These are phyloP conservation scores for Globisporangium paroecandrum DNA, from an alignment of 352 stramenopile species.

Conservation along the genomic window DNA sequence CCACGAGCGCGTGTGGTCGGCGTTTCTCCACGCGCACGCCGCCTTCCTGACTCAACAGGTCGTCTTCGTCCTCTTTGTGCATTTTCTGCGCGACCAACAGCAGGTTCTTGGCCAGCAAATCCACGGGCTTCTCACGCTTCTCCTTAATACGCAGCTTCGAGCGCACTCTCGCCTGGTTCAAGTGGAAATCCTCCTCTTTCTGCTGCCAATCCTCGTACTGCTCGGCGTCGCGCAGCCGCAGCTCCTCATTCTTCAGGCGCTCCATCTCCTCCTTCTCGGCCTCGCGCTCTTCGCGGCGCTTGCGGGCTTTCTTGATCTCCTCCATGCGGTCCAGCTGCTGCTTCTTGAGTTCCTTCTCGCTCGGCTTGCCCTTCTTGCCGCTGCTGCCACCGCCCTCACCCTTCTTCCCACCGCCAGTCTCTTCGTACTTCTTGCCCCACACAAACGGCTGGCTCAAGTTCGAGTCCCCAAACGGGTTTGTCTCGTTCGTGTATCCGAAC, in stretches of 20 bases:
- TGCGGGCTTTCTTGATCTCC: slow-evolving; percentile 95
- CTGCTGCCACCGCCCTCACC: not conserved
- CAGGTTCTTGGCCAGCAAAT: slow-evolving; percentile 98
- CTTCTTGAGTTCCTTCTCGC: slow-evolving; percentile 57
- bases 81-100: slow-evolving; percentile 88
- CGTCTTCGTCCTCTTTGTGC: slow-evolving; percentile 75
- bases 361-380: slow-evolving; percentile 18
- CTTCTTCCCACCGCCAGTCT: slow-evolving; percentile 14
- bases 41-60: slow-evolving; percentile 53
- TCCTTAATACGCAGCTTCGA: slow-evolving; percentile 86
- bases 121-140: slow-evolving; percentile 94
- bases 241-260: slow-evolving; percentile 92
- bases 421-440: slow-evolving; percentile 96
- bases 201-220: slow-evolving; percentile 97
- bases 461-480: slow-evolving; percentile 98
- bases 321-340: slow-evolving; percentile 83
- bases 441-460: slow-evolving; percentile 97
- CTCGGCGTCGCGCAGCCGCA: slow-evolving; percentile 93
- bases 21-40: slow-evolving; percentile 82
- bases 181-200: slow-evolving; percentile 98
- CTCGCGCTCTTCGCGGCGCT: slow-evolving; percentile 86
- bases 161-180: slow-evolving; percentile 91
- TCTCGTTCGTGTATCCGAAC: slow-evolving; percentile 98
- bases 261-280: slow-evolving; percentile 95
- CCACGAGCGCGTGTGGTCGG: slow-evolving; percentile 59